These are phyloP conservation scores for Ophidiomyces ophidiicola DNA, from an alignment of 2,329 filamentous ascomycete genomes.

Conservation along the genomic window DNA sequence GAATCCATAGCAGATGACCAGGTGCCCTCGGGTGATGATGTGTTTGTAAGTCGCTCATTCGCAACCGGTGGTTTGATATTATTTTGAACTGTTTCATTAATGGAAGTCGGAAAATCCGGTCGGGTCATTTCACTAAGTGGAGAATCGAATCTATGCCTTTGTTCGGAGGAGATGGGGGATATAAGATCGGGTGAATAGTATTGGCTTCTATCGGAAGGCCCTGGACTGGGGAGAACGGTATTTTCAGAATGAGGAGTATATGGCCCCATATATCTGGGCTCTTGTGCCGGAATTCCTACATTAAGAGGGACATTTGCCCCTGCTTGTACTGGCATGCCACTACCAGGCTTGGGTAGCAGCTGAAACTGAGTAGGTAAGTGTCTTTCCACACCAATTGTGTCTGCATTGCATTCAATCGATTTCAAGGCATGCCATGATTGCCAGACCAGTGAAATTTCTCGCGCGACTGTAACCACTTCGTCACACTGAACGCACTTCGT, in stretches of 20 bases:
- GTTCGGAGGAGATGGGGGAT: slow-evolving; percentile 12
- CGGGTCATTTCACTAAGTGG: slow-evolving; percentile 1
- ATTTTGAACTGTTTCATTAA: slow-evolving; percentile 11
- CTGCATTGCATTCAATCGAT: slow-evolving; percentile 27
- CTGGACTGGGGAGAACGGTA: slow-evolving; percentile 4
- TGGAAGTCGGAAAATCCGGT: slow-evolving; percentile 7
- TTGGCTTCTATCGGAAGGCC: slow-evolving; percentile 4
- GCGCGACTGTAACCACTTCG: slow-evolving; percentile 25
- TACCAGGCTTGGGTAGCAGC: slow-evolving; percentile 8
- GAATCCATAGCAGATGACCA: not conserved
- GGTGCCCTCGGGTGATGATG: slow-evolving; percentile 1
- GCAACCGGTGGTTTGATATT: not conserved
- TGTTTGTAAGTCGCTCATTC: slow-evolving; percentile 2
- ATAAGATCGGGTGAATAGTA: slow-evolving; percentile 4
- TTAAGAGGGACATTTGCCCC: not conserved
- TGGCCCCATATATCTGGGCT: not conserved
- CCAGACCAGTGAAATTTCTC: slow-evolving; percentile 28
- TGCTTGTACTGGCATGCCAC: not conserved
- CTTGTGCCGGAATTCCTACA: slow-evolving; percentile 1
- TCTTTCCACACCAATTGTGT: slow-evolving; percentile 30
- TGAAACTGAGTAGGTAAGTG: slow-evolving; percentile 22
- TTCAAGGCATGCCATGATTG: slow-evolving; percentile 30
- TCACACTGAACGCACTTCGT: slow-evolving; percentile 27
- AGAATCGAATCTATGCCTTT: slow-evolving; percentile 8
- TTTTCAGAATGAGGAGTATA: not conserved